These are phyloP conservation scores for Dioscorea zingiberensis DNA, from an alignment of 106 monocot genomes.

Conservation along the genomic window DNA sequence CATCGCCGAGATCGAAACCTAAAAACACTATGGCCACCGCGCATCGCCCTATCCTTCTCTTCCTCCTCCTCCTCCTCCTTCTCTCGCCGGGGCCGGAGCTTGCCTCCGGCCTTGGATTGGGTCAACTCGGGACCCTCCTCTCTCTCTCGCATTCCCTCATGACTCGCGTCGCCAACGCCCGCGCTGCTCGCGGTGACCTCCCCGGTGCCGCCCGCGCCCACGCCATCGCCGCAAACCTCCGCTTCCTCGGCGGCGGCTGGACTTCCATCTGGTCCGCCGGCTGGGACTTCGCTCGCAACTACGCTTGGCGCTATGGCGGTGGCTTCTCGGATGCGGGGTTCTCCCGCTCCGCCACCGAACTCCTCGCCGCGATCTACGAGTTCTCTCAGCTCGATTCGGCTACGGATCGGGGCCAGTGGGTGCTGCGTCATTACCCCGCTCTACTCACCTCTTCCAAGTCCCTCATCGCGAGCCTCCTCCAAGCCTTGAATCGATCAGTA, in stretches of 20 bases:
- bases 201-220: conserved; percentile 46
- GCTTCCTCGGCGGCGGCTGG: conserved; percentile 15
- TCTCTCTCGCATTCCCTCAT: conserved; percentile 83
- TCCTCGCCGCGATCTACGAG: conserved; percentile 24
- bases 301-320: conserved; percentile 33
- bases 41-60: not conserved
- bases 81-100: conserved; percentile 6
- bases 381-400: conserved; percentile 24
- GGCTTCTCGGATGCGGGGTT: conserved; percentile 22
- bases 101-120: conserved; percentile 15
- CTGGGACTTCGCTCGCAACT: conserved; percentile 82
- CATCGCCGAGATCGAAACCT: too few relatives aligned
- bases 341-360: conserved; percentile 21
- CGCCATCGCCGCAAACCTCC: conserved; percentile 42
- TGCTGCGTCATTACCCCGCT: conserved; percentile 22
- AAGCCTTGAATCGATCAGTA: conserved; percentile 51
- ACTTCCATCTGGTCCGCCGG: conserved; percentile 39
- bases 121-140: conserved; percentile 39
- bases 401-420: conserved; percentile 42
- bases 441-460: conserved; percentile 16
- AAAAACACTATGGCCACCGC: not conserved
- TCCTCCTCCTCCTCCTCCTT: conserved; percentile 39
- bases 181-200: conserved; percentile 49
- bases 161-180: conserved; percentile 56
- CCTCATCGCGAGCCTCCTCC: conserved; percentile 39